Base-by-base conservation (phyloP, 1,284 basidiomycete genomes). In the Ganoderma multipileum region DNA sequence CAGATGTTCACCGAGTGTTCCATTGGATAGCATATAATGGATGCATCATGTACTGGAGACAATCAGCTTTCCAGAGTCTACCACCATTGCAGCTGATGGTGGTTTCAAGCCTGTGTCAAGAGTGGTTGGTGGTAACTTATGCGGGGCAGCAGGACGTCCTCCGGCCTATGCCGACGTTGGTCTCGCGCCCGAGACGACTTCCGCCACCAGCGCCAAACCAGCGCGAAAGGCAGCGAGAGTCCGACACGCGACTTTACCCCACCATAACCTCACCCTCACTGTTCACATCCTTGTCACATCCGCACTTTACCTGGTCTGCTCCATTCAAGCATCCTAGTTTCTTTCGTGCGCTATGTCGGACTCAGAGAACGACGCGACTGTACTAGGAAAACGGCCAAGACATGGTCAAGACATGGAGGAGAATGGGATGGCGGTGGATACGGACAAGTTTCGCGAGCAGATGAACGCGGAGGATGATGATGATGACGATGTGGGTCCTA, bases 401-500 rank as follows among this genome's bases (percentile, higher is more conserved):
- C 80, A 83, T 69, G 83, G 81, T 18, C 77, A 80, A 20, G 79
- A 78, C 41, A 71, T 69, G 59, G 39, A 63, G 26, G 33, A 42
- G 11, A 62, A 64, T n/a, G 73, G 71, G 61, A 72, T 71, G 42
- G 73, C 69, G 38, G 73, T 79, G n/a, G 69, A 72, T 28, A 50
- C 14, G 52, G 69, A 72, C 55, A 69, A 68, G 39, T 70, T 61
- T 50, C 71, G 68, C 20, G 71, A 71, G 65, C 66, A 61, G 61
- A 33, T 60, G 71, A 58, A 68, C 72, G 52, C 76, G 7, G 58
- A 39, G 12, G 77, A 83, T 11, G 84, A 83, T 6, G 87, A 88
- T 38, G 84, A 91, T 73, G 91, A 92, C 69, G 91, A 92, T 76
- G 84, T 93, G 60, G 92, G 91, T 1, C 92, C 92, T 12, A 92